Percentiles rank a stretch among this genome's conserved stretches.
These are phyloP conservation scores for Bigelowiella natans DNA, from an alignment of 78 protist species.

Conservation along the genomic window DNA sequence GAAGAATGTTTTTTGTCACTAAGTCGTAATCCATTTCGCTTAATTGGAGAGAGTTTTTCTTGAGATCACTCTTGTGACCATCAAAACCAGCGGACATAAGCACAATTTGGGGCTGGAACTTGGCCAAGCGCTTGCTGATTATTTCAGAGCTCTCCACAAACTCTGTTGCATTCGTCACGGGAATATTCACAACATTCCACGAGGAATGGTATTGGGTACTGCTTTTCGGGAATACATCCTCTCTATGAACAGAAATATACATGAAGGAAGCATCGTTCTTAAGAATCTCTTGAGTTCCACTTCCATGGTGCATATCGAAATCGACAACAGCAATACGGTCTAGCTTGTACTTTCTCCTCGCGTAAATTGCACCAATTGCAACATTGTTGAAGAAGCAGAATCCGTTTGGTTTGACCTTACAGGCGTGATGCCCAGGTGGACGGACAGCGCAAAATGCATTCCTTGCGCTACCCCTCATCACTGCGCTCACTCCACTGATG, in stretches of 20 bases:
- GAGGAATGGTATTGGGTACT: background rate
- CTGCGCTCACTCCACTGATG: background rate
- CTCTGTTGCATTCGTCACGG: background rate
- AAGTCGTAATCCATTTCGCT: background rate
- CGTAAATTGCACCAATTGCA: constrained; percentile 65
- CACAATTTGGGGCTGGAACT: constrained; percentile 46
- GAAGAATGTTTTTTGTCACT: background rate
- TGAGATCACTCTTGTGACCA: constrained; percentile 2
- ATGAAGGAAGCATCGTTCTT: constrained; percentile 51
- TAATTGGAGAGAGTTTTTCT: background rate
- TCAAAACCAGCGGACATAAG: constrained; percentile 62
- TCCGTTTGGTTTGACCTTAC: constrained; percentile 29
- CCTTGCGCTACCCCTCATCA: background rate
- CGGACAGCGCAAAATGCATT: constrained; percentile 55
- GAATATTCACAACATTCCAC: background rate
- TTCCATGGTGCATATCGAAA: constrained; percentile 77
- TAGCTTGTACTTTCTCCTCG: constrained; percentile 27
- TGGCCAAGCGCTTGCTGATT: background rate
- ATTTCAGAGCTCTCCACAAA: background rate
- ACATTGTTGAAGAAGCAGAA: constrained; percentile 68
- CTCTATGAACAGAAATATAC: constrained; percentile 50
- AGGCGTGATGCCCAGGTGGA: constrained; percentile 69
- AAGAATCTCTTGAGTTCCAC: constrained; percentile 68
- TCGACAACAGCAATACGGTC: constrained; percentile 58
- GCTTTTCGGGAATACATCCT: background rate